Percentiles rank a stretch among this genome's conserved stretches.
Conservation (phyloP, 2,329 filamentous ascomycete genomes). For the Colletotrichum incanum region DNA sequence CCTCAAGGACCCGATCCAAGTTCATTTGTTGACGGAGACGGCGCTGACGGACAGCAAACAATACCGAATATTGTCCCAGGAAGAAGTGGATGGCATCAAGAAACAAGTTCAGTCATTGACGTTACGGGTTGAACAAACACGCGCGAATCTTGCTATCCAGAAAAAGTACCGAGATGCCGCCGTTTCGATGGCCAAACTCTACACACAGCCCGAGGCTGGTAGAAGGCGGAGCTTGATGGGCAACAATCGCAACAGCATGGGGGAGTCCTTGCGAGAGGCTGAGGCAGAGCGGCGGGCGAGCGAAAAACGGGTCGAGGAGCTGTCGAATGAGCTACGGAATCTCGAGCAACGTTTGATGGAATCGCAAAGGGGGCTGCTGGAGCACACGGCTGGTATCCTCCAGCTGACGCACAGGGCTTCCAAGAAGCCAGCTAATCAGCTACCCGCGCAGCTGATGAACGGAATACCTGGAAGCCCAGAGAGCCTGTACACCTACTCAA, state of each 20-base stretch:
- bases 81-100: conserved; percentile 93
- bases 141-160: conserved; percentile 88
- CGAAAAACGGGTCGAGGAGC: conserved; percentile 86
- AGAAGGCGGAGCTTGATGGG: conserved; percentile 66
- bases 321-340: conserved; percentile 84
- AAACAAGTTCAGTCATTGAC: conserved; percentile 83
- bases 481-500: conserved; percentile 80
- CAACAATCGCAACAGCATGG: conserved; percentile 63
- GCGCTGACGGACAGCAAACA: conserved; percentile 89
- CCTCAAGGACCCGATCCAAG: conserved; percentile 81
- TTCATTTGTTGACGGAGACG: conserved; percentile 94
- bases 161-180: conserved; percentile 96
- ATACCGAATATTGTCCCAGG: conserved; percentile 89
- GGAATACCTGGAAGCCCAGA: conserved; percentile 83
- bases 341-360: conserved; percentile 84
- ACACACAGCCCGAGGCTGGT: conserved; percentile 70
- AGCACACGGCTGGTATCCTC: conserved; percentile 93
- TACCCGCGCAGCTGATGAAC: conserved; percentile 57
- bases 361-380: conserved; percentile 82
- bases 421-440: conserved; percentile 64
- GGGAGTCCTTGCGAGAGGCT: conserved; percentile 70
- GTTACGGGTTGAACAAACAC: conserved; percentile 85
- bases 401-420: conserved; percentile 89
- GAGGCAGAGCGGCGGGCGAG: conserved; percentile 83
- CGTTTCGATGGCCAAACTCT: conserved; percentile 86